phyloP scores from a whole-genome alignment of 768 basidiomycete species.

The Tulasnella sp. region DNA sequence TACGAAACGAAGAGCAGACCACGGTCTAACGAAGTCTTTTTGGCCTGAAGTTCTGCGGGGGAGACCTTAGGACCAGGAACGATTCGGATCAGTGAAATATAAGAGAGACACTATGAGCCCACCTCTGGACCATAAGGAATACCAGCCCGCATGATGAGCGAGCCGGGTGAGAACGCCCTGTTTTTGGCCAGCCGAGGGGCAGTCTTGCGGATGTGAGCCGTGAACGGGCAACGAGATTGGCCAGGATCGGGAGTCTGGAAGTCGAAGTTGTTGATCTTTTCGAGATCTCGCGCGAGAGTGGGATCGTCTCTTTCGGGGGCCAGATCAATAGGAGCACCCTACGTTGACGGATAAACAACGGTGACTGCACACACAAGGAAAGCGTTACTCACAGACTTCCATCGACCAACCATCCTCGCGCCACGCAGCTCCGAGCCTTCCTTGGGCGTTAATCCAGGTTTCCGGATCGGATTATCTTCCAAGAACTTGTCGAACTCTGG shows the following conservation, averaged over 20 bases:
- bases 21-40: slow-evolving; percentile 6
- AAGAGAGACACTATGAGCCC: background rate
- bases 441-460: background rate
- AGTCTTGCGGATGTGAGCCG: slow-evolving; percentile 24
- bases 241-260: background rate
- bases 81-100: no score
- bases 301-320: background rate
- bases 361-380: background rate
- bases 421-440: background rate
- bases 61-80: background rate
- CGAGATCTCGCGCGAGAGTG: background rate
- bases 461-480: background rate
- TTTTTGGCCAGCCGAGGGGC: no score
- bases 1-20: slow-evolving; percentile 24
- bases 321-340: slow-evolving; percentile 22
- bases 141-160: slow-evolving; percentile 21
- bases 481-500: slow-evolving; percentile 21
- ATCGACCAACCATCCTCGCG: slow-evolving; percentile 22
- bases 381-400: slow-evolving; percentile 15
- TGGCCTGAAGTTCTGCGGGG: background rate
- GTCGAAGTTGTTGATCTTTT: slow-evolving; percentile 12
- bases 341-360: background rate
- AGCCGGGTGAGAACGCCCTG: background rate
- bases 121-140: slow-evolving; percentile 24
- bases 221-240: slow-evolving; percentile 22